Evolutionary conservation across 305 asterid genomes (phyloP), one percentile per base, ranked within the genome.

Genomic region (Solanum hybrid): DNA sequence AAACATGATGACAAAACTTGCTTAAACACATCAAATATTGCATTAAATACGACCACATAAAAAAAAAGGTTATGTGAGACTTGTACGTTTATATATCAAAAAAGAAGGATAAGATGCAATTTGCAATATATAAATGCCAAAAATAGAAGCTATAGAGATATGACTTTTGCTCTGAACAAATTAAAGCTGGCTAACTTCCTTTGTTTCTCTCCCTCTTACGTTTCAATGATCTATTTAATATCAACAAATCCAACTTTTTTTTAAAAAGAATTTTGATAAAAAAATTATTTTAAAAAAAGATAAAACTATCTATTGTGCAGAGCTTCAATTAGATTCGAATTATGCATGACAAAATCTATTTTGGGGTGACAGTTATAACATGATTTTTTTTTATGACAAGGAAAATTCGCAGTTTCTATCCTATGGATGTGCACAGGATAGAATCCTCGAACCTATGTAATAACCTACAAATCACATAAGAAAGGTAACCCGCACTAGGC

Each of bases 371-470:
- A 57, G 1, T 18, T 57, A 9, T 18, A 18, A 57, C n/a, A 57
- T 57, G 10, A 42, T 46, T 46, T 46, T 46, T 46, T 46, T 46
- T 42, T 46, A 13, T 46, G 0, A 46, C 20, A 46, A 46, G 61
- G 1, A 46, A 13, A 42, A 46, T 5, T 0, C 7, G 7, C 20
- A 46, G 20, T 0, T 5, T 0, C 20, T 46, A 13, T 0, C 1
- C 61, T 46, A 46, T 13, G 20, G 0, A 14, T 46, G 61, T 5
- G 7, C 61, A 46, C 20, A 0, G 18, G 16, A 42, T 42, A 42
- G 18, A 42, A 42, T 42, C 5, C 18, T 12, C 57, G 2, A 42
- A 42, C 57, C 18, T 42, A 12, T 42, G 18, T 42, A 42, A 42
- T 42, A 42, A 6, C 1, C 4, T 1, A 42, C n/a, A 16, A 51